Base-by-base conservation (phyloP, 768 basidiomycete species). In the Sistotremastrum suecicum region DNA sequence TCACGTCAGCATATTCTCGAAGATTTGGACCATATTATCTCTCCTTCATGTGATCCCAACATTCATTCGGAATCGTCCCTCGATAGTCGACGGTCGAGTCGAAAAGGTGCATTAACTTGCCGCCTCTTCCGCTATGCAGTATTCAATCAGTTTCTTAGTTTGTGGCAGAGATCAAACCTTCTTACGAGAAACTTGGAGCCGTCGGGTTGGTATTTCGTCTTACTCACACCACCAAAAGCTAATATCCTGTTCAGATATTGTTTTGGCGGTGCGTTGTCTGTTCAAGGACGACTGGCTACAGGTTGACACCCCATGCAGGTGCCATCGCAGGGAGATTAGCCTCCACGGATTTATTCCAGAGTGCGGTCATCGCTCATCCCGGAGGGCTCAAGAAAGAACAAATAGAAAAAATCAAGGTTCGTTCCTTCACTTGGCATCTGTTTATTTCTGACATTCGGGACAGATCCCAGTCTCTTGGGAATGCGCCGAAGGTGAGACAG, bases 341-440 rank as follows among this genome's bases (percentile, higher is more conserved):
- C 4, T 40, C 58, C 10, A 55, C 56, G 5, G 59, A 62, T 31
- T 37, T 58, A 9, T 57, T 71, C 42, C 58, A 66, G 43, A 64
- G 58, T 37, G 56, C 66, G 7, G 63, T 68, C 32, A 56, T 73
- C 34, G 59, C 63, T 39, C 71, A 71, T 45, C 71, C 73, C 3
- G 65, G 61, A 3, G 32, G 34, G 36, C 42, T 62, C 43, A 59
- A 52, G 6, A 37, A 53, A 2, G 58, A 58, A 2, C 55, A 59
- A 8, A 61, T 71, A 42, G 61, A 62, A 42, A 62, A 57, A 4
- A 68, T 68, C 48, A 59, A 60, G 45, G 53, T 63, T 31, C 37
- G 32, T 48, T 34, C 4, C 5, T 10, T 41, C 3, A 35, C 20
- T 20, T 20, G 20, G n/a, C 9, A 46, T 44, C 36, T 41, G 36